These are phyloP conservation scores for Sordariomycetes sp. DNA, from an alignment of 2,329 filamentous ascomycete genomes.

Conservation along the genomic window DNA sequence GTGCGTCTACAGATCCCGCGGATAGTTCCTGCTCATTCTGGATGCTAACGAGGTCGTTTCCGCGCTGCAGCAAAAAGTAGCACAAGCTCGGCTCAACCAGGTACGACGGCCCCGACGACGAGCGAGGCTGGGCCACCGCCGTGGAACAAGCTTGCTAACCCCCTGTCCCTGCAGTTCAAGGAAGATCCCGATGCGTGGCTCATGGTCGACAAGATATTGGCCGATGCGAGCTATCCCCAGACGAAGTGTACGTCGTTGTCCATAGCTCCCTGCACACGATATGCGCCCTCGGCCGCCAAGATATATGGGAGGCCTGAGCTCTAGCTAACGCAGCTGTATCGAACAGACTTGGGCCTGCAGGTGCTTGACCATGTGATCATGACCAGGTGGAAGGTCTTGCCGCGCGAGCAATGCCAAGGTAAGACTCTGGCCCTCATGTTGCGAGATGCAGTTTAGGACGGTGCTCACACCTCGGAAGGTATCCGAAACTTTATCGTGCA, in stretches of 20 bases:
- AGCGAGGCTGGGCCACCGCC: background rate
- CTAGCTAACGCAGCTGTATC: background rate
- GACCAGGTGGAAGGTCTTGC: constrained; percentile 97
- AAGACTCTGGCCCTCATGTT: background rate
- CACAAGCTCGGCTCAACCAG: constrained; percentile 86
- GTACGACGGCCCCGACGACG: constrained; percentile 37
- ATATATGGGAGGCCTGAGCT: background rate
- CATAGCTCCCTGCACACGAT: background rate
- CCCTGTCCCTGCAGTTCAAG: constrained; percentile 63
- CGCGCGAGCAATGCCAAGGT: constrained; percentile 90
- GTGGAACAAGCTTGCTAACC: background rate
- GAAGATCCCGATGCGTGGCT: constrained; percentile 98
- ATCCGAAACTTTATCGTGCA: constrained; percentile 99
- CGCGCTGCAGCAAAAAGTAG: constrained; percentile 75
- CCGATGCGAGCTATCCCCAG: constrained; percentile 85
- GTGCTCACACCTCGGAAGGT: constrained; percentile 37
- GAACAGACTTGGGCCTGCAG: constrained; percentile 77
- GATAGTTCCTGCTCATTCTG: background rate
- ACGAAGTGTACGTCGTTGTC: constrained; percentile 72
- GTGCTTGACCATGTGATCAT: constrained; percentile 97
- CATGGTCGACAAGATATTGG: constrained; percentile 91
- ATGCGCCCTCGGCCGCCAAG: background rate
- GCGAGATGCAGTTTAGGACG: background rate
- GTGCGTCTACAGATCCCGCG: constrained; percentile 37
- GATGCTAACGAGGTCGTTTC: constrained; percentile 6